Conservation (phyloP, 768 basidiomycete species). For the Rhodotorula babjevae region DNA sequence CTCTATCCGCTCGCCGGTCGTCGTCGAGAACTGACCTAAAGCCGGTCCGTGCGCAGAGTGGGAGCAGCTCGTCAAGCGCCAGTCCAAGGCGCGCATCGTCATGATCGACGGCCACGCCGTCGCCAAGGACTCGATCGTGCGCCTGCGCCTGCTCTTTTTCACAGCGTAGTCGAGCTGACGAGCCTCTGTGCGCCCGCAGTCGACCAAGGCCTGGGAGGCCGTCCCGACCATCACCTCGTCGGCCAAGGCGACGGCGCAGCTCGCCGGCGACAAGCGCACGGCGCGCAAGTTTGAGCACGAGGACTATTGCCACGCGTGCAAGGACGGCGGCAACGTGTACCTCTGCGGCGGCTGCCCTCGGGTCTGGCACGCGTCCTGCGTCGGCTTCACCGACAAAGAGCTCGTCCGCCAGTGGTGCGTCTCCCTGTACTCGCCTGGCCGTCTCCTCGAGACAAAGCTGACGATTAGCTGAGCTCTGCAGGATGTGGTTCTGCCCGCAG, state of each 20-base stretch:
- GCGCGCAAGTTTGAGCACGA: slow-evolving; percentile 53
- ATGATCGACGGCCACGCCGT: slow-evolving; percentile 24
- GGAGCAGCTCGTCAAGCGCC: slow-evolving; percentile 9
- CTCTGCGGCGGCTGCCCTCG: slow-evolving; percentile 57
- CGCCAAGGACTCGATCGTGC: slow-evolving; percentile 13
- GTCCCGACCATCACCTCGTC: slow-evolving; percentile 33
- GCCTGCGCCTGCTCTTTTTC: background rate
- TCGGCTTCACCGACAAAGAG: slow-evolving; percentile 45
- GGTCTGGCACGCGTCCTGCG: slow-evolving; percentile 57
- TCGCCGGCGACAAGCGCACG: slow-evolving; percentile 46
- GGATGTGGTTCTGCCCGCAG: slow-evolving; percentile 52
- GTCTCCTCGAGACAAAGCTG: background rate
- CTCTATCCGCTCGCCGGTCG: background rate
- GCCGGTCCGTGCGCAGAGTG: slow-evolving; percentile 6
- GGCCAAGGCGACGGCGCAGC: slow-evolving; percentile 3
- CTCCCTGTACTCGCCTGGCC: background rate
- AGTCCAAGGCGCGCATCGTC: slow-evolving; percentile 8
- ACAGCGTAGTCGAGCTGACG: too few relatives aligned
- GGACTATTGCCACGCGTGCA: slow-evolving; percentile 58
- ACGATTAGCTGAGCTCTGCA: background rate
- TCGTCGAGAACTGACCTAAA: background rate
- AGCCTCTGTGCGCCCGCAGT: too few relatives aligned
- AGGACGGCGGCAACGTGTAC: slow-evolving; percentile 58
- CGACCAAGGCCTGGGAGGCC: slow-evolving; percentile 20
- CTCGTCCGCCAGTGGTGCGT: slow-evolving; percentile 35